Evolutionary conservation across 139 green algal genomes (phyloP).

Genomic region (Picocystis salinarum): DNA sequence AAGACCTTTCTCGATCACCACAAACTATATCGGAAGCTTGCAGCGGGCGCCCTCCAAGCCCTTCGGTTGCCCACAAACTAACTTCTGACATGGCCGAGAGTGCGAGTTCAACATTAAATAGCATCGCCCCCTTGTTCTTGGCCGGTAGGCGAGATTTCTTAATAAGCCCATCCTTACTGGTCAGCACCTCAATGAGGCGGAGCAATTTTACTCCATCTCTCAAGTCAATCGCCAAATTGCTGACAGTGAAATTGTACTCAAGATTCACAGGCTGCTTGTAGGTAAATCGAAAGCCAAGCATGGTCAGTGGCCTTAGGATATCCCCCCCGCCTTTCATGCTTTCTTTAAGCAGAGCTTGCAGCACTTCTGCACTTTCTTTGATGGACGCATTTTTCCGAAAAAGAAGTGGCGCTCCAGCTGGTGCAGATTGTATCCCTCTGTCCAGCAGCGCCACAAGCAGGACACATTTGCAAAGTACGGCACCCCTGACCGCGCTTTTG

Average conservation of each 20-base stretch:
- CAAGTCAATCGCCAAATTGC: slow-evolving; percentile 2
- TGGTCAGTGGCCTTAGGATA: not conserved
- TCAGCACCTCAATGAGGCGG: slow-evolving; percentile 1
- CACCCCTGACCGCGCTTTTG: not conserved
- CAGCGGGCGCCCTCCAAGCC: not conserved
- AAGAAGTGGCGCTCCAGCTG: not conserved
- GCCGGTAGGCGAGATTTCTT: not conserved
- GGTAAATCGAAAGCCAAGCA: not conserved
- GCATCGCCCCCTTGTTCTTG: not conserved
- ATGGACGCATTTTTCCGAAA: not conserved
- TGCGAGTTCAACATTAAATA: not conserved
- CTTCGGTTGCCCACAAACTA: not conserved
- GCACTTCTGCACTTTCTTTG: not conserved
- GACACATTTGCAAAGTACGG: slow-evolving; percentile 1
- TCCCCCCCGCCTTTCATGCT: not conserved
- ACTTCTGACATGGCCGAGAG: not conserved
- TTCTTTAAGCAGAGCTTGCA: not conserved
- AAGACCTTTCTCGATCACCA: not conserved
- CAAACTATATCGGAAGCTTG: not conserved
- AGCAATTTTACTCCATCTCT: slow-evolving; percentile 1
- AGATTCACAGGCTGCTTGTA: slow-evolving; percentile 1
- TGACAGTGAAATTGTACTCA: slow-evolving; percentile 1
- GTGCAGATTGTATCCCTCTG: not conserved
- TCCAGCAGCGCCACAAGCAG: not conserved
- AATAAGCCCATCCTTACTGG: not conserved